A percentile compares a stretch with the other conserved stretches of the same genome.
Evolutionary conservation across 1,284 basidiomycete species (phyloP).

Genomic region (Cryptococcus jaspeensis): DNA sequence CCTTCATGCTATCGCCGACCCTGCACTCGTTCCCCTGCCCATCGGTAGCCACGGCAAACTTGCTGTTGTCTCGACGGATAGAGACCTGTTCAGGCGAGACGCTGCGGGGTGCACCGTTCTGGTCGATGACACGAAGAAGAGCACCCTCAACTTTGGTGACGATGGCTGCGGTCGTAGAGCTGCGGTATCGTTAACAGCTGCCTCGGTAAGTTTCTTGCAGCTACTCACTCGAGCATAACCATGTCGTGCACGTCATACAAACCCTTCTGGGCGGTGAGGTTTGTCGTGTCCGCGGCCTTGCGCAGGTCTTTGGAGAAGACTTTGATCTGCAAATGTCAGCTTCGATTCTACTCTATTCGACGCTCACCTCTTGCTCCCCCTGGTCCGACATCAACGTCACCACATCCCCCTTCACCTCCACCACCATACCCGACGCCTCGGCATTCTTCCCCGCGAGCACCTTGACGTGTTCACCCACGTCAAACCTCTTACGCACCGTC

Average conservation of each 20-base stretch:
- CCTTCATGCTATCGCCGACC: slow-evolving; percentile 89
- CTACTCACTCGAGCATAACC: slow-evolving; percentile 87
- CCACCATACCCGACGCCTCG: slow-evolving; percentile 94
- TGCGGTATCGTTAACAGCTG: slow-evolving; percentile 45
- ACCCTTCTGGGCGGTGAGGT: slow-evolving; percentile 81
- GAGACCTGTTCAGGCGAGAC: slow-evolving; percentile 96
- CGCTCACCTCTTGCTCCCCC: slow-evolving; percentile 80
- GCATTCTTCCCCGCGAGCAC: slow-evolving; percentile 93
- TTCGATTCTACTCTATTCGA: not conserved
- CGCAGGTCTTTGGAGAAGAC: slow-evolving; percentile 97
- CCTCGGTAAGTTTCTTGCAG: too few species aligned
- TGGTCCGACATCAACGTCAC: slow-evolving; percentile 98
- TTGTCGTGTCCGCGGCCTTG: slow-evolving; percentile 93
- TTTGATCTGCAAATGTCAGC: slow-evolving; percentile 62
- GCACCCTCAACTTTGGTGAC: slow-evolving; percentile 97
- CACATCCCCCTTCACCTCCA: slow-evolving; percentile 84
- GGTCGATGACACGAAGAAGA: slow-evolving; percentile 92
- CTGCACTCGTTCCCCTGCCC: slow-evolving; percentile 70
- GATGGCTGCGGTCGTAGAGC: slow-evolving; percentile 89
- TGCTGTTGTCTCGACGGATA: slow-evolving; percentile 75
- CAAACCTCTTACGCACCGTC: slow-evolving; percentile 91
- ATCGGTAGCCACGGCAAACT: slow-evolving; percentile 84
- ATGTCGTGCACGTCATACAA: slow-evolving; percentile 95
- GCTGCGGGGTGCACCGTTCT: slow-evolving; percentile 81
- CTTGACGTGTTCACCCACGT: slow-evolving; percentile 97